These are phyloP conservation scores for Rosellinia necatrix DNA, from an alignment of 2,329 filamentous ascomycete species.

Conservation along the genomic window DNA sequence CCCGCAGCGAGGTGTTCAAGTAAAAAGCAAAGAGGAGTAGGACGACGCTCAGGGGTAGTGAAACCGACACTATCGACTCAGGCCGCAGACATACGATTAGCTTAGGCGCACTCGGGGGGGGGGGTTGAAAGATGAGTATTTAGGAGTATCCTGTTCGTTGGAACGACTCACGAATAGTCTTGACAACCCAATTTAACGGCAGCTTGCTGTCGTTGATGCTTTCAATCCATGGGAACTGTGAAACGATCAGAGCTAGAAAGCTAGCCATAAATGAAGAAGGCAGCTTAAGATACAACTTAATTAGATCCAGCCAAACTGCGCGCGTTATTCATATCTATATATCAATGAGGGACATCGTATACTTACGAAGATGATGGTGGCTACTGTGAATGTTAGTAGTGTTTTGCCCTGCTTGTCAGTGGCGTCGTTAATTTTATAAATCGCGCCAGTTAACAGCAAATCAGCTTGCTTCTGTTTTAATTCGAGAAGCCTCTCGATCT, in stretches of 20 bases:
- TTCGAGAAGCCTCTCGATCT: neutral
- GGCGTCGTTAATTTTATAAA: neutral
- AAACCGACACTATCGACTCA: neutral
- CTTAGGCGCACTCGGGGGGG: neutral
- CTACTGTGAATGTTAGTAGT: neutral
- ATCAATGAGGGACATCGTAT: neutral
- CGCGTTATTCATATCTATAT: too few relatives aligned
- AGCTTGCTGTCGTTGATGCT: neutral
- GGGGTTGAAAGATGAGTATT: neutral
- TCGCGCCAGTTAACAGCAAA: neutral
- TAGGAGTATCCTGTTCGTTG: neutral
- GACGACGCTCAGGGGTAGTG: neutral
- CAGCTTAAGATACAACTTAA: neutral
- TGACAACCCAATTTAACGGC: neutral
- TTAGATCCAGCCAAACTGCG: neutral
- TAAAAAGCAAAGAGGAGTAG: neutral
- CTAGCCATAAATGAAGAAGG: conserved; percentile 1
- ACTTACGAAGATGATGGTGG: neutral
- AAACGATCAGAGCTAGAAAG: conserved; percentile 1
- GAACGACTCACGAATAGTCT: neutral
- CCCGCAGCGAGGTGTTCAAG: neutral
- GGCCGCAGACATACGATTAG: neutral
- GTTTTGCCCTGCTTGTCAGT: neutral
- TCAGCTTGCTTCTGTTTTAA: conserved; percentile 4
- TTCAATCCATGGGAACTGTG: neutral